A percentile compares a stretch with the other conserved stretches of the same genome.
Conservation (phyloP, 1,284 basidiomycete species). For the Irpex sp. region DNA sequence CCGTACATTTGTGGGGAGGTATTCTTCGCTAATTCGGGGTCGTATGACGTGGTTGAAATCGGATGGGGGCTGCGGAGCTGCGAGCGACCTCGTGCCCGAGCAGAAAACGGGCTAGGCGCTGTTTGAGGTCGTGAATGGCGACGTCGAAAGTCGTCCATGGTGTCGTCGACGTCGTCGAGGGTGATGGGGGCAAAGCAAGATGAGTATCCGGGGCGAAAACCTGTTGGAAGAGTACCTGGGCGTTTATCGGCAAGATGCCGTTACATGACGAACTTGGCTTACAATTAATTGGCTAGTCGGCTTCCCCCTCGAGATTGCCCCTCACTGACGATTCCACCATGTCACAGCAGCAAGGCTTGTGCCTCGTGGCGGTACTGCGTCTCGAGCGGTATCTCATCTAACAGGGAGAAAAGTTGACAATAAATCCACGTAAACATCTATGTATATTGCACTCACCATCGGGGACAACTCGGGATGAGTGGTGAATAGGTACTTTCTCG, state of each 20-base stretch:
- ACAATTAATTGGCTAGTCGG: too few species aligned
- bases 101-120: background rate
- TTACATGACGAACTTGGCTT: too few species aligned
- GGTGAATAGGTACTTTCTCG: too few species aligned
- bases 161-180: background rate
- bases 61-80: conserved; percentile 4
- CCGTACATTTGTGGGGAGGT: background rate
- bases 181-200: background rate
- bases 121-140: background rate
- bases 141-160: conserved; percentile 8
- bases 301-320: too few species aligned
- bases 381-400: too few species aligned
- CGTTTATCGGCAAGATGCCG: background rate
- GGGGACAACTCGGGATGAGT: too few species aligned
- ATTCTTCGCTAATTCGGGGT: background rate
- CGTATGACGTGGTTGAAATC: background rate
- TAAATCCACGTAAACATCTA: too few species aligned
- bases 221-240: background rate
- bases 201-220: background rate
- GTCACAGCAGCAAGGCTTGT: too few species aligned
- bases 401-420: too few species aligned
- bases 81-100: conserved; percentile 10
- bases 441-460: too few species aligned
- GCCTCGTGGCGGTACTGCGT: too few species aligned
- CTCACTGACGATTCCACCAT: too few species aligned